Conservation (phyloP, 164 flowering plant species). For the Sextonia rubra region DNA sequence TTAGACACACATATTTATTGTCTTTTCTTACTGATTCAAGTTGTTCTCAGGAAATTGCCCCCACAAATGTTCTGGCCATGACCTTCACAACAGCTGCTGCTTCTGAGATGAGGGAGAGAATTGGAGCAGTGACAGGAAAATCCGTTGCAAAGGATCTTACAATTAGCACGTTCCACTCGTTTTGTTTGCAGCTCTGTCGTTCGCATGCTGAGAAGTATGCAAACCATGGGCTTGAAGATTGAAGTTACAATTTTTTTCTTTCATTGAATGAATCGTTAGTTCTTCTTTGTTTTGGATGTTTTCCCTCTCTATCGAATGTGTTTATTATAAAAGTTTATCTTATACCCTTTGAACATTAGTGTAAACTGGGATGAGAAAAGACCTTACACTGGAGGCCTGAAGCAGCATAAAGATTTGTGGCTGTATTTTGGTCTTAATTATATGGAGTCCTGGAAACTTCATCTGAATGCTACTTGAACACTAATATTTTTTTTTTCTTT, state of each 20-base stretch:
- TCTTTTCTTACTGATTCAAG: background rate
- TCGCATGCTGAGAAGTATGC: slow-evolving; percentile 90
- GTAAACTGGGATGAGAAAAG: background rate
- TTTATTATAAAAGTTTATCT: background rate
- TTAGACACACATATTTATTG: background rate
- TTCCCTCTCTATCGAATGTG: background rate
- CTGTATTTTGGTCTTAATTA: background rate
- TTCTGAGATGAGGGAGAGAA: slow-evolving; percentile 93
- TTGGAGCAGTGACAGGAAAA: slow-evolving; percentile 80
- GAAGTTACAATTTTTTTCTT: background rate
- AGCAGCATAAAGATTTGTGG: background rate
- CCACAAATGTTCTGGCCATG: slow-evolving; percentile 88
- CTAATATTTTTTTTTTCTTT: too few species aligned
- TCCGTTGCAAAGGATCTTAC: slow-evolving; percentile 64
- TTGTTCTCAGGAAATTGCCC: slow-evolving; percentile 52
- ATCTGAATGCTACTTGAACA: background rate
- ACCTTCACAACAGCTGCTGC: slow-evolving; percentile 98
- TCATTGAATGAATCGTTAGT: background rate
- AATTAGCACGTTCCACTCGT: slow-evolving; percentile 95
- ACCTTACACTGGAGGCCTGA: background rate
- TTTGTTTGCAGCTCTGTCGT: slow-evolving; percentile 89
- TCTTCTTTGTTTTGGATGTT: background rate
- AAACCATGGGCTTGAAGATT: background rate
- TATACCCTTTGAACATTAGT: background rate
- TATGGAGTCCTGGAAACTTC: background rate